phyloP scores from a whole-genome alignment of 305 asterid species.

The Plantago coronopus region DNA sequence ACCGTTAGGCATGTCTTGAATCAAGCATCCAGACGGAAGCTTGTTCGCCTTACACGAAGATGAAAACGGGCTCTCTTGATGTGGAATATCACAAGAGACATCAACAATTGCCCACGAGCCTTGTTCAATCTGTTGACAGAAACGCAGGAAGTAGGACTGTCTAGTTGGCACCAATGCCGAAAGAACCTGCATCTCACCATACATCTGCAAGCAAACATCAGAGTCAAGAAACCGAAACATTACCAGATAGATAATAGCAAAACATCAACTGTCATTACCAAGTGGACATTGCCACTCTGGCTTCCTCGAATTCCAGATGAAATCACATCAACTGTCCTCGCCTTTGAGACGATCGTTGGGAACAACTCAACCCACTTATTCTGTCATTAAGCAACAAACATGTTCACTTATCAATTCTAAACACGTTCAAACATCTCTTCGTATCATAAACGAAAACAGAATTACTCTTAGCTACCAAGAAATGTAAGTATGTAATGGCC shows the following conservation, averaged over 20 bases:
- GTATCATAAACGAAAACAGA: not conserved
- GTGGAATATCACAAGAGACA: conserved; percentile 68
- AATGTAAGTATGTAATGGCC: not conserved
- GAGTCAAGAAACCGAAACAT: not conserved
- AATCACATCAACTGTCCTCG: conserved; percentile 68
- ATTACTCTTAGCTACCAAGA: not conserved
- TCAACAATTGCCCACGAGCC: conserved; percentile 86
- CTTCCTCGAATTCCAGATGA: conserved; percentile 68
- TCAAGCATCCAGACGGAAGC: conserved; percentile 94
- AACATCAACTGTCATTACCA: conserved; percentile 44
- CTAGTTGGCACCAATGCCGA: conserved; percentile 76
- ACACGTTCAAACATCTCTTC: not conserved
- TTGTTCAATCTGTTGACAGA: conserved; percentile 79
- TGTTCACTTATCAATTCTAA: not conserved
- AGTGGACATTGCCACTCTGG: conserved; percentile 66
- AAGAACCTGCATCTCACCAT: conserved; percentile 74
- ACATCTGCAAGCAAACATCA: conserved; percentile 52
- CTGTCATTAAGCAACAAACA: conserved; percentile 32
- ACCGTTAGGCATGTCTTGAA: conserved; percentile 97
- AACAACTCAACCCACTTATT: conserved; percentile 79
- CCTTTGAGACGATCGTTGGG: conserved; percentile 83
- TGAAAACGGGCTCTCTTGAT: conserved; percentile 49
- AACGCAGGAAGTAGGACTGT: conserved; percentile 65
- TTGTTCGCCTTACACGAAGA: conserved; percentile 48
- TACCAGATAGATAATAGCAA: not conserved